Base-by-base conservation (phyloP, 2,329 filamentous ascomycete genomes). In the Macroventuria anomochaeta region DNA sequence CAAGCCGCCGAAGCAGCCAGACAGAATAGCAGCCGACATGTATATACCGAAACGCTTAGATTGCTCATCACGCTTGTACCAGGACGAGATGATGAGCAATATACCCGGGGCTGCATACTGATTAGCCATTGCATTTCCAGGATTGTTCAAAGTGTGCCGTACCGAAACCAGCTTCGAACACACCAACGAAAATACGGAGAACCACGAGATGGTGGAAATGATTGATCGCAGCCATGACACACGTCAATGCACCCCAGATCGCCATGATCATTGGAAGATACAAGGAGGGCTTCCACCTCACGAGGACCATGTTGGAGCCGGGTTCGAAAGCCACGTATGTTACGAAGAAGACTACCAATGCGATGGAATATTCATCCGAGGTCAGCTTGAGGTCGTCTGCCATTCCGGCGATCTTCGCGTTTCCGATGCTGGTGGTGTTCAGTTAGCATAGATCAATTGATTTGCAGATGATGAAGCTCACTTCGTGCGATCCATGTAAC, bases 11-110 rank as follows among this genome's bases (percentile, higher is more conserved):
- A 84, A 84, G 2, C 81, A 82, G n/a, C 81, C 81, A 0, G 76
- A 82, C 2, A 83, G 73, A 2, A 85, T 80, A 0, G 82, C 82
- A 1, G 81, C 82, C n/a, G 83, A 81, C 55, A 85, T 82, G 59
- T 84, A 86, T 1, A 86, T 68, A 7, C 78, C 81, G 37, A 84
- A 83, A 2, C 84, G 79, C 43, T 83, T 83, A 0, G 81, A 80
- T 34, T 85, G 78, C 60, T 87, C 84, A 11, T 79, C 78, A 41
- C 78, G 81, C 55, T 82, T 81, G 63, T 87, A 87, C 83, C 84
- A 87, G 0, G 77, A 83, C 0, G 81, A 83, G 6, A 86, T 75
- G 18, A 83, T 77, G 38, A 81, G 78, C 38, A 83, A 72, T 36
- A 84, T 78, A 21, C 83, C 83, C 0, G 83, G 83, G 38, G 80